A percentile compares a stretch with the other conserved stretches of the same genome.
These are phyloP conservation scores for Galerina marginata DNA, from an alignment of 768 basidiomycete genomes.

Conservation along the genomic window DNA sequence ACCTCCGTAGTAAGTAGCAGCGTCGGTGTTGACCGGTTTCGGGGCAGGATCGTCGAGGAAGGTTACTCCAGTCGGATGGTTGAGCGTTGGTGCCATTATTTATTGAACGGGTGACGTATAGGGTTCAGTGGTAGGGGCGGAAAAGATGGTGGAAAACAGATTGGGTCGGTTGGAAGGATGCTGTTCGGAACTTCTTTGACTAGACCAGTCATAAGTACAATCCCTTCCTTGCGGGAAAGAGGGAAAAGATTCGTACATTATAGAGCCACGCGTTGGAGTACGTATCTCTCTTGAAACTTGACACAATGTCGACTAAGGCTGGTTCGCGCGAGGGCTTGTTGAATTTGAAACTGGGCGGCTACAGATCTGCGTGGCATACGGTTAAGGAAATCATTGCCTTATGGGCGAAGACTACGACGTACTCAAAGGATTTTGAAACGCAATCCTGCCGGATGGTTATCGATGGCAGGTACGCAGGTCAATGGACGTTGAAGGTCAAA, in stretches of 20 bases:
- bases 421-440: background rate
- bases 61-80: conserved; percentile 66
- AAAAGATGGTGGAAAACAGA: conserved; percentile 12
- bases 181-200: conserved; percentile 15
- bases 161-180: conserved; percentile 21
- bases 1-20: conserved; percentile 83
- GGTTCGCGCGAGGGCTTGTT: background rate
- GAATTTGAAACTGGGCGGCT: background rate
- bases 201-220: conserved; percentile 13
- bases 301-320: background rate
- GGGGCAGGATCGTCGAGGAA: conserved; percentile 68
- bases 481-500: conserved; percentile 1
- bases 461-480: background rate
- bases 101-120: background rate
- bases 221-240: conserved; percentile 5
- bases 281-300: background rate
- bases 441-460: background rate
- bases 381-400: background rate
- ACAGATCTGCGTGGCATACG: background rate
- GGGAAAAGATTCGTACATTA: conserved; percentile 6
- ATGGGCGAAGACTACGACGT: background rate
- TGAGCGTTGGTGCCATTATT: conserved; percentile 67
- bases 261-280: background rate
- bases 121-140: conserved; percentile 14
- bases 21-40: conserved; percentile 63